Conservation (phyloP, 176 grass and related monocot species). For the Carex littledalei region DNA sequence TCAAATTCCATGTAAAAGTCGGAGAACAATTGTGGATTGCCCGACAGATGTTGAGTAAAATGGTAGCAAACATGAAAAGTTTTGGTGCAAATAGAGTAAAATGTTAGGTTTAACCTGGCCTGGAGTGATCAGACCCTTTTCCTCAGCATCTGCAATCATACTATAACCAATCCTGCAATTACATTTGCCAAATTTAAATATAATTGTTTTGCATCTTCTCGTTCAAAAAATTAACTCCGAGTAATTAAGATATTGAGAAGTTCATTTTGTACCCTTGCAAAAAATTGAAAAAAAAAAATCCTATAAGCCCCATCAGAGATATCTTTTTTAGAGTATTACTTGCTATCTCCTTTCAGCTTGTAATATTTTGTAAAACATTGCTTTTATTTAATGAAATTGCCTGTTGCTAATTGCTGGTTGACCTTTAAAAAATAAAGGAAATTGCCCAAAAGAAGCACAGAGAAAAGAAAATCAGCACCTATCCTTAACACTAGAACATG, state of each 20-base stretch:
- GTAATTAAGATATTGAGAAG: not conserved
- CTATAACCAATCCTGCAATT: constrained; percentile 41
- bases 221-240: not conserved
- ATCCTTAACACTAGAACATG: constrained; percentile 53
- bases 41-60: not conserved
- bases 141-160: constrained; percentile 46
- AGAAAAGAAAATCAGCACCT: constrained; percentile 19
- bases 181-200: not conserved
- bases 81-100: not conserved
- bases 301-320: not conserved
- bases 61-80: not conserved
- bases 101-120: constrained; percentile 18
- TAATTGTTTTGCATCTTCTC: not conserved
- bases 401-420: not conserved
- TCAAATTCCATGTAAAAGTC: not conserved
- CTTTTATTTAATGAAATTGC: not conserved
- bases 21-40: not conserved
- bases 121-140: constrained; percentile 34
- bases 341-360: not conserved
- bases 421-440: not conserved
- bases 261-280: not conserved
- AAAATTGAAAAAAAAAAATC: not conserved
- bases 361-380: not conserved
- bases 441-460: not conserved
- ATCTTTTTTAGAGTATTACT: not conserved